Percentiles rank a stretch among this genome's conserved stretches.
phyloP scores from a whole-genome alignment of 2,329 filamentous ascomycete species.

The Aspergillus quadrilineatus region DNA sequence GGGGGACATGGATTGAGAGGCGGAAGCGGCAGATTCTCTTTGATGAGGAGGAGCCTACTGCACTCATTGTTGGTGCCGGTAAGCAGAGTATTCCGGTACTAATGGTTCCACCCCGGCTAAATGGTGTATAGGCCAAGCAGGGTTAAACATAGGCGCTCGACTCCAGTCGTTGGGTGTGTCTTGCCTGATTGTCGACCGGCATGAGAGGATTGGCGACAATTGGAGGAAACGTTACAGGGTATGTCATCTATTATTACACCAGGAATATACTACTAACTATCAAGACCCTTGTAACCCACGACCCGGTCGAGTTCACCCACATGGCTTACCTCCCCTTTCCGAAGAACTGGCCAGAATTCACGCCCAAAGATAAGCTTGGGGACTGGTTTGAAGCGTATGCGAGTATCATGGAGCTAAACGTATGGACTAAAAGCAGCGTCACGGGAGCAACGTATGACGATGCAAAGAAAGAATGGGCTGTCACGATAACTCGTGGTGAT shows the following conservation, averaged over 20 bases:
- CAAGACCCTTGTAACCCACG: constrained; percentile 41
- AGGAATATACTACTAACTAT: not conserved
- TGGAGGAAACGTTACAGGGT: constrained; percentile 53
- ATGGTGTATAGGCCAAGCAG: constrained; percentile 39
- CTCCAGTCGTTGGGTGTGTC: constrained; percentile 42
- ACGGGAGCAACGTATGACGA: constrained; percentile 42
- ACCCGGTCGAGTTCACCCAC: constrained; percentile 42
- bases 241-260: not conserved
- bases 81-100: not conserved
- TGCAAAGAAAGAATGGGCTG: constrained; percentile 38
- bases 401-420: constrained; percentile 51
- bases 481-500: constrained; percentile 31
- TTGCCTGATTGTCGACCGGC: constrained; percentile 47
- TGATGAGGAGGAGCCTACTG: constrained; percentile 37
- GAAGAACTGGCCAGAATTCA: constrained; percentile 45
- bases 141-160: constrained; percentile 43
- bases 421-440: constrained; percentile 45
- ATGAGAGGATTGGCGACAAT: constrained; percentile 49
- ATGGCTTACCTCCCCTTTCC: constrained; percentile 43
- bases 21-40: constrained; percentile 34
- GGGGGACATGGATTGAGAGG: constrained; percentile 41
- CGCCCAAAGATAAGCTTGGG: constrained; percentile 49
- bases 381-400: constrained; percentile 53
- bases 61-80: constrained; percentile 46
- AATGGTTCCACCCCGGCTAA: not conserved